Evolutionary conservation across 2,329 filamentous ascomycete species (phyloP).

Genomic region (Hortaea werneckii): DNA sequence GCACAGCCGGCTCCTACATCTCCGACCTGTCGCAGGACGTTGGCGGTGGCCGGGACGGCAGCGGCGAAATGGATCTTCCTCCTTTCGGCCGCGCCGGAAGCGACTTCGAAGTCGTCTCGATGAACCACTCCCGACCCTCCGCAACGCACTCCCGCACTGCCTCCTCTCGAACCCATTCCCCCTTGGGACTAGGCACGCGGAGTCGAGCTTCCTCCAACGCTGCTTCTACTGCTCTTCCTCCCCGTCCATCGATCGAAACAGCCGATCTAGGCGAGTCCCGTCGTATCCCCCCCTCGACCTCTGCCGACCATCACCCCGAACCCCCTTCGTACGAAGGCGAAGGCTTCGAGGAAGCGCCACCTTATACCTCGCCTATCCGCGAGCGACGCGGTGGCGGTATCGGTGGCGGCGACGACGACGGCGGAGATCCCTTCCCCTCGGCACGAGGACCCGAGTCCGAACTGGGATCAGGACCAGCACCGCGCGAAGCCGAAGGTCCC

Average conservation of each 20-base stretch:
- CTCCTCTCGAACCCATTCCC: neutral
- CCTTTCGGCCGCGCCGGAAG: conserved; percentile 24
- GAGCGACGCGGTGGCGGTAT: conserved; percentile 7
- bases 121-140: conserved; percentile 29
- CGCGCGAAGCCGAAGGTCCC: neutral
- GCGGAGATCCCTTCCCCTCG: neutral
- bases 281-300: too few species aligned
- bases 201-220: conserved; percentile 21
- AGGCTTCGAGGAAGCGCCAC: conserved; percentile 37
- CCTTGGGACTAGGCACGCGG: conserved; percentile 11
- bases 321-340: conserved; percentile 26
- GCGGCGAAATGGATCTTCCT: conserved; percentile 15
- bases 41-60: neutral
- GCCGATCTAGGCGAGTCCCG: conserved; percentile 21
- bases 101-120: conserved; percentile 35
- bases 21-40: conserved; percentile 23
- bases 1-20: conserved; percentile 28
- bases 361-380: conserved; percentile 34
- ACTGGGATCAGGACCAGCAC: neutral
- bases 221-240: conserved; percentile 1
- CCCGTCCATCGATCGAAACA: conserved; percentile 21
- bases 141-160: conserved; percentile 11
- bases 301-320: conserved; percentile 19
- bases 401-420: neutral
- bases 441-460: neutral